Conservation (phyloP, 345 rosid genomes). For the Sisymbrium irio region DNA sequence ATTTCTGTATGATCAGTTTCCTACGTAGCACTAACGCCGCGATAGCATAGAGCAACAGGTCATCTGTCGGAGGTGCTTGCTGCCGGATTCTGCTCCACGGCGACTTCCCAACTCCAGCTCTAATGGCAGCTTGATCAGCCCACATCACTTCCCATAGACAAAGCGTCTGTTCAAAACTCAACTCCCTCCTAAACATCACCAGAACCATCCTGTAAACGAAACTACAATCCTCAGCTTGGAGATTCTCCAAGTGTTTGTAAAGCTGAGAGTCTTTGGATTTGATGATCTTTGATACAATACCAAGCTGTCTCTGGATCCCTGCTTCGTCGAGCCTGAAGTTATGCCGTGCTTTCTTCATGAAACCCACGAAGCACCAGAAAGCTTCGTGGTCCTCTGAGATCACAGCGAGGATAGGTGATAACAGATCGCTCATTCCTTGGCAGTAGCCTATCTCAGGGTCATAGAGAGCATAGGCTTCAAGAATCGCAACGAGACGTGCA, state of each 20-base stretch:
- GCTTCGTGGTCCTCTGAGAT: conserved; percentile 88
- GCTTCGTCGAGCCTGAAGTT: conserved; percentile 96
- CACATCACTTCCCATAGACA: conserved; percentile 99
- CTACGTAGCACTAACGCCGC: conserved; percentile 91
- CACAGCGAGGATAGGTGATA: conserved; percentile 79
- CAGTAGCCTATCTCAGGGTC: conserved; percentile 98
- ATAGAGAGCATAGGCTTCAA: conserved; percentile 88
- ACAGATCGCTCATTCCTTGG: conserved; percentile 98
- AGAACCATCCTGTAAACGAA: conserved; percentile 99
- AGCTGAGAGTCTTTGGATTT: conserved; percentile 89
- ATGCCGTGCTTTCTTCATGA: conserved; percentile 95
- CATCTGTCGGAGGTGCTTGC: conserved; percentile 91
- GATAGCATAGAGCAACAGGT: conserved; percentile 85
- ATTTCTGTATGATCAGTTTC: conserved; percentile 88
- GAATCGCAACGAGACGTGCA: conserved; percentile 82
- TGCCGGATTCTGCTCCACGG: conserved; percentile 91
- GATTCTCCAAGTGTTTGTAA: conserved; percentile 85
- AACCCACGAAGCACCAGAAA: conserved; percentile 96
- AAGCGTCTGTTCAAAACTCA: conserved; percentile 86
- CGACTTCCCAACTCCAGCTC: conserved; percentile 89
- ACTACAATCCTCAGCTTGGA: conserved; percentile 95
- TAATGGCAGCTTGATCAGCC: conserved; percentile 99
- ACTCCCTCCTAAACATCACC: conserved; percentile 86
- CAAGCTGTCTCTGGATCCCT: conserved; percentile 89
- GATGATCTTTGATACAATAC: conserved; percentile 84